phyloP scores from a whole-genome alignment of 257 asterid genomes.

The Nicotiana tomentosiformis region DNA sequence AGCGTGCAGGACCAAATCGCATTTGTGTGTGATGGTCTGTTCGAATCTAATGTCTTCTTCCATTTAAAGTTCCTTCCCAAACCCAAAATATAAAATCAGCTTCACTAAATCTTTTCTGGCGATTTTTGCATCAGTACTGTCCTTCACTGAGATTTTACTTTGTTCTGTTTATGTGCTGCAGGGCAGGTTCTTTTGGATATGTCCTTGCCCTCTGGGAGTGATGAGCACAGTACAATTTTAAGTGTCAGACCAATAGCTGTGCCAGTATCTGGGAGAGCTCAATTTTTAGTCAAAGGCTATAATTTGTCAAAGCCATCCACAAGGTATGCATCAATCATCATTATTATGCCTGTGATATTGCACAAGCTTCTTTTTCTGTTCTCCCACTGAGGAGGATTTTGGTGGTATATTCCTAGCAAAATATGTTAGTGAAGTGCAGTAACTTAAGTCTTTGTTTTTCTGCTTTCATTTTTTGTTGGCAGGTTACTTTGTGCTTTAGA shows the following conservation, averaged over 20 bases:
- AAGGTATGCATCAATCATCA: slow-evolving; percentile 35
- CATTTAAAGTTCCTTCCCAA: background rate
- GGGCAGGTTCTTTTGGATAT: slow-evolving; percentile 60
- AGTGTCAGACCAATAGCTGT: slow-evolving; percentile 68
- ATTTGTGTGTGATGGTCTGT: slow-evolving; percentile 48
- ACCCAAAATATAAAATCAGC: background rate
- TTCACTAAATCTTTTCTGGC: background rate
- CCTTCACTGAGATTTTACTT: background rate
- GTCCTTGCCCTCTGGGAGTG: slow-evolving; percentile 37
- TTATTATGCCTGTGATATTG: background rate
- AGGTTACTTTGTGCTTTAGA: slow-evolving; percentile 43
- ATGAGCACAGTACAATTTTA: slow-evolving; percentile 35
- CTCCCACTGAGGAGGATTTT: background rate
- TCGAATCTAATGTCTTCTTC: background rate
- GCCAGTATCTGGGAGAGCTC: slow-evolving; percentile 51
- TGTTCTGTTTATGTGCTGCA: slow-evolving; percentile 26
- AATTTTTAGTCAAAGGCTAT: slow-evolving; percentile 52
- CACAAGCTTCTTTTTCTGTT: background rate
- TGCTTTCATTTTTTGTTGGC: slow-evolving; percentile 7
- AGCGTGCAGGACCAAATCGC: slow-evolving; percentile 69
- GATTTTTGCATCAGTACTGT: background rate
- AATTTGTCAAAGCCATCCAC: slow-evolving; percentile 48
- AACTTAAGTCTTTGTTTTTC: background rate
- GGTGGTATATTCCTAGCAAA: background rate
- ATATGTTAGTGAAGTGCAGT: background rate